Evolutionary conservation across 2,329 filamentous ascomycete species (phyloP), one percentile per base, ranked within the genome.

Genomic region (Colletotrichum horii): DNA sequence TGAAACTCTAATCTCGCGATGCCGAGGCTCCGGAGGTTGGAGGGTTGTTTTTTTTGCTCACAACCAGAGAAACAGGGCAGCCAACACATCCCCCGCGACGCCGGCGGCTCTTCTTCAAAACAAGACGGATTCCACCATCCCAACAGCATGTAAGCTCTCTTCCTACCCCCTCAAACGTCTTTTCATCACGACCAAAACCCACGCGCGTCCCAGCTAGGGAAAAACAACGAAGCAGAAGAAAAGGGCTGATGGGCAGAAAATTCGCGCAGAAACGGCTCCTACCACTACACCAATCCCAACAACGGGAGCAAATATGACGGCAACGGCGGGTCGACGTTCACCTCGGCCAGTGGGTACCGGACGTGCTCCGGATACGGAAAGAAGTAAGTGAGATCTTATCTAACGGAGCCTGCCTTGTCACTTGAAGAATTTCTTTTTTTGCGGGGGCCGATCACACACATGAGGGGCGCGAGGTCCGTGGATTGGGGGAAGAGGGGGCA

Each of bases 271-370:
- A 81, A 94, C 79, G 92, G 92, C 34, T 93, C 92, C 4, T 94
- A 94, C 87, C 94, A 94, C 85, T 94, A 94, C 84, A 90, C 89
- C 81, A 95, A 94, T 84, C 84, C 91, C 22, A 89, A 93, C 24
- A 89, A 93, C 77, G 91, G 92, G 15, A 93, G 90, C 80, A 93
- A 90, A 43, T 94, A 94, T 85, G 84, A 88, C 78, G 91, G 92
- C 62, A 82, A 82, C 19, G 93, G 93, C 9, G 80, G 83, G 61
- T 89, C 90, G 28, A 91, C 84, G 16, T 95, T 94, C 83, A 94
- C 90, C n/a, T 79, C 91, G n/a, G 85, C 93, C 8, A 85, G 86
- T 72, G 89, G 88, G 43, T 61, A 76, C 48, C 70, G 74, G 24
- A 68, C 74, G 19, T 76, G 56, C 48, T 76, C 70, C 48, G 74